Base-by-base conservation (phyloP, 495 filamentous ascomycete species). In the Beverwykella pulmonaria region DNA sequence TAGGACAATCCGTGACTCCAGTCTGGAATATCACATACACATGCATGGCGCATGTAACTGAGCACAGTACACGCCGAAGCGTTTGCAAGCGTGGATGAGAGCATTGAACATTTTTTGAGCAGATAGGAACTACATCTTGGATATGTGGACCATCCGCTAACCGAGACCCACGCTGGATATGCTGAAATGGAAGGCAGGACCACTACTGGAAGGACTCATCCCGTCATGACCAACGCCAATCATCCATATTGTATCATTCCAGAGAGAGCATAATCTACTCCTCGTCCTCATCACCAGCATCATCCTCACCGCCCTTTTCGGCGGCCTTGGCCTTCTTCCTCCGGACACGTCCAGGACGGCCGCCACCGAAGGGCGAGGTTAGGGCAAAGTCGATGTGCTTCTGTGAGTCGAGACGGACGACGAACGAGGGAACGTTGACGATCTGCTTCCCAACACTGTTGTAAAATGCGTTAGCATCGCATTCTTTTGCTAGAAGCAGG, bases 361-460 rank as follows among this genome's bases (percentile, higher is more conserved):
- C 94, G 79, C 94, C 93, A 82, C 94, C 94, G 77, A 96, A 97
- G 74, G 94, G 95, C 73, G 94, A 97, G 79, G 87, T 94, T 59
- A 98, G 88, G 61, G 94, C 87, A 80, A 98, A 98, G 86, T 98
- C 94, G 75, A 98, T 98, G 89, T 98, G 94, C 90, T 98, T 98
- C 86, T 98, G 94, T 73, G 93, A 97, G 86, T 98, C 94, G 71
- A 98, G 92, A 81, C 94, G 94, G 80, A 98, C 94, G 78, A 98
- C 86, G 89, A 95, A 98, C 34, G 93, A 97, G 56, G 94, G 94
- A 27, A 98, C 94, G 81, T 98, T 98, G 85, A 98, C 94, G 81
- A 98, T 98, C 86, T 98, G 94, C 90, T 98, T 98, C 80, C 94
- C 94, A 77, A 98, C 94, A 81, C 83, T 86, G 70, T 54, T 44